These are phyloP conservation scores for Suillus alpinus DNA, from an alignment of 768 basidiomycete genomes.

Conservation along the genomic window DNA sequence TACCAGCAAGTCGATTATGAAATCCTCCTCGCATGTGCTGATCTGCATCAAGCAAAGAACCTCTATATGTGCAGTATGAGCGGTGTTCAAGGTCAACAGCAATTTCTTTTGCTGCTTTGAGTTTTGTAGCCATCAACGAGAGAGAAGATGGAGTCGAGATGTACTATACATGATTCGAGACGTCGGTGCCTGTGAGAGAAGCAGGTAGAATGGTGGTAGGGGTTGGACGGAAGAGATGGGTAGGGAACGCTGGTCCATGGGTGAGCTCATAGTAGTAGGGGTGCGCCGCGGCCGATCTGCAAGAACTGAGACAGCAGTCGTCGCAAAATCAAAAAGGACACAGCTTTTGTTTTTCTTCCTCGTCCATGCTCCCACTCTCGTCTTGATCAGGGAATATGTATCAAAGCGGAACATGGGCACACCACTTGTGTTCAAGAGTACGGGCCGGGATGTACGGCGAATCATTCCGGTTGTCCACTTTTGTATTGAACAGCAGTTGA, in stretches of 20 bases:
- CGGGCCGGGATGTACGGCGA: constrained; percentile 61
- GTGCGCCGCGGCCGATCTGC: constrained; percentile 50
- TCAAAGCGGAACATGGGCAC: constrained; percentile 81
- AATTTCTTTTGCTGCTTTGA: constrained; percentile 71
- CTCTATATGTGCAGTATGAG: constrained; percentile 76
- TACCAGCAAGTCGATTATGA: constrained; percentile 78
- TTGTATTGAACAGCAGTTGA: constrained; percentile 67
- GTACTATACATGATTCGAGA: constrained; percentile 63
- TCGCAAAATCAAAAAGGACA: background rate
- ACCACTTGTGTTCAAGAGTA: constrained; percentile 68
- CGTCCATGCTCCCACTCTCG: constrained; percentile 11
- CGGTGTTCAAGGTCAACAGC: constrained; percentile 97
- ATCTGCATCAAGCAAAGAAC: constrained; percentile 95
- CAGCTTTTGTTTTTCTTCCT: constrained; percentile 21
- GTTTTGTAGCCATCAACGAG: constrained; percentile 58
- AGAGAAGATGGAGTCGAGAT: constrained; percentile 59
- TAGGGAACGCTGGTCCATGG: constrained; percentile 68
- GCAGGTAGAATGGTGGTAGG: constrained; percentile 51
- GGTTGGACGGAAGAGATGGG: constrained; percentile 56
- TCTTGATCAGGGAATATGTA: constrained; percentile 45
- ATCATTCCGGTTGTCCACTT: constrained; percentile 53
- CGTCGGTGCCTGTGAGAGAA: too few species aligned
- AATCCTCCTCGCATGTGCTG: constrained; percentile 81
- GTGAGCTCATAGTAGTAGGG: constrained; percentile 87
- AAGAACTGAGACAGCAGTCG: background rate